Evolutionary conservation across 176 grass and related monocot species (phyloP).

Genomic region (Leersia perrieri): DNA sequence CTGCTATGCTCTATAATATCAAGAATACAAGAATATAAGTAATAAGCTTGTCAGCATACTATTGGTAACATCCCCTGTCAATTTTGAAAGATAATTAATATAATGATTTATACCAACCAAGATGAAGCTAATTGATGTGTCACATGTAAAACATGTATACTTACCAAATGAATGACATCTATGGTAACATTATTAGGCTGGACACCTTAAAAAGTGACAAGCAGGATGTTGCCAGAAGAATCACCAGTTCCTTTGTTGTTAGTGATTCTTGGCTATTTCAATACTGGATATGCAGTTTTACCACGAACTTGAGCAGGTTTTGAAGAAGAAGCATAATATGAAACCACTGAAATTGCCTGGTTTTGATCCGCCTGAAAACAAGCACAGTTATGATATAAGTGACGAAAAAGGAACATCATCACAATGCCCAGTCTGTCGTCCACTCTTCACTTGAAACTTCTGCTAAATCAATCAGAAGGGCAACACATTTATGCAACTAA

Average conservation of each 20-base stretch:
- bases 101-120: not conserved
- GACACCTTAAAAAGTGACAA: constrained; percentile 87
- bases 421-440: not conserved
- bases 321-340: constrained; percentile 82
- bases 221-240: constrained; percentile 79
- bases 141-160: constrained; percentile 3
- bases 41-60: too few species aligned
- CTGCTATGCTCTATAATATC: too few species aligned
- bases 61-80: not conserved
- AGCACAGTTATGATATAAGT: constrained; percentile 25
- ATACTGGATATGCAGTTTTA: constrained; percentile 95
- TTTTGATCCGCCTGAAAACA: constrained; percentile 77
- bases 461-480: not conserved
- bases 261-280: constrained; percentile 90
- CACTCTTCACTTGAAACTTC: constrained; percentile 15
- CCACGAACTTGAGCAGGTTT: constrained; percentile 94
- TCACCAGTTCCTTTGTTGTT: constrained; percentile 84
- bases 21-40: too few species aligned
- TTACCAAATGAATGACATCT: constrained; percentile 97
- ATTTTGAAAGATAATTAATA: not conserved
- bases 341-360: constrained; percentile 94
- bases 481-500: not conserved
- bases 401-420: not conserved
- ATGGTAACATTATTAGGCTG: constrained; percentile 88
- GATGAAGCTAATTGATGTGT: not conserved